Evolutionary conservation across 208 protist genomes (phyloP).

Genomic region (Tritrichomonas musculus): DNA sequence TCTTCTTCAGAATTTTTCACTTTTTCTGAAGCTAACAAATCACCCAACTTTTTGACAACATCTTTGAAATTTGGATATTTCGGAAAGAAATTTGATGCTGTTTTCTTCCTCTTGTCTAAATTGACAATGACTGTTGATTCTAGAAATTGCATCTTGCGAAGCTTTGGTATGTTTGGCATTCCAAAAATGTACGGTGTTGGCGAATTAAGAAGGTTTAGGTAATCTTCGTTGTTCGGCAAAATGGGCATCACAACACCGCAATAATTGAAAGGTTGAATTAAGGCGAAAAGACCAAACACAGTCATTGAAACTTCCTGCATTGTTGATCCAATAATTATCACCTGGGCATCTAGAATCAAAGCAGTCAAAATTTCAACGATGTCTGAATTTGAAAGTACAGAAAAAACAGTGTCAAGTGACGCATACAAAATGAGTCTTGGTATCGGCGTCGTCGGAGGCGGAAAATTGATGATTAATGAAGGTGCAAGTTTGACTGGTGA

Average conservation of each 20-base stretch:
- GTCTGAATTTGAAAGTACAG: neutral
- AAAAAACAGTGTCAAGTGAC: neutral
- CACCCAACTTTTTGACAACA: neutral
- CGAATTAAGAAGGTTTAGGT: neutral
- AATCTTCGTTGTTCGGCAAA: neutral
- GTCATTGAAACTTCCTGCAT: neutral
- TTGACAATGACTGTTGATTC: neutral
- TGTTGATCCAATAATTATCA: neutral
- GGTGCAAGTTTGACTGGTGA: neutral
- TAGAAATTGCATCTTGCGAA: neutral
- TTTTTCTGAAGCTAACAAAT: too few species aligned
- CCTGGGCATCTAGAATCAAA: neutral
- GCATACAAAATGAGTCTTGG: neutral
- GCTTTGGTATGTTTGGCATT: neutral
- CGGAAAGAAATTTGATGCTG: neutral
- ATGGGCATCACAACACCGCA: neutral
- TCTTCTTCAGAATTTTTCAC: too few species aligned
- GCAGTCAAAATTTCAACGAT: neutral
- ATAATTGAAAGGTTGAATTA: neutral
- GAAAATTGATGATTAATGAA: too few species aligned
- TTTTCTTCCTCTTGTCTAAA: neutral
- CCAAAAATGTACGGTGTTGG: constrained; percentile 5
- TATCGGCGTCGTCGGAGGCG: neutral
- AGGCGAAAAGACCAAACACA: neutral
- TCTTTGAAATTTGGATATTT: neutral